These are phyloP conservation scores for Citrus mangshanensis DNA, from an alignment of 345 rosid genomes.

Conservation along the genomic window DNA sequence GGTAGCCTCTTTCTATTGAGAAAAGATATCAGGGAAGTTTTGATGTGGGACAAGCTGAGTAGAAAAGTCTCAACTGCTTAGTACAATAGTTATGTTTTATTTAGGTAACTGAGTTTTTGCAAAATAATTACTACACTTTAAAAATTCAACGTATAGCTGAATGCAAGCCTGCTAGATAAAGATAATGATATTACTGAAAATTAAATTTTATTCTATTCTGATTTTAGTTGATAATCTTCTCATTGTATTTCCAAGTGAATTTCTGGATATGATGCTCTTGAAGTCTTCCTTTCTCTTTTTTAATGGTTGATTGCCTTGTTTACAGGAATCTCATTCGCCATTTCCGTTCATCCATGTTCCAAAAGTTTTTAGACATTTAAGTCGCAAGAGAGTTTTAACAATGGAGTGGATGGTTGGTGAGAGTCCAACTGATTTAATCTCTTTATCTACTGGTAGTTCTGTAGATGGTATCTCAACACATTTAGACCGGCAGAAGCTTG, in stretches of 20 bases:
- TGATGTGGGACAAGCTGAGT: background rate
- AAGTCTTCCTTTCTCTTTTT: conserved; percentile 14
- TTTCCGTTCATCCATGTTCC: conserved; percentile 68
- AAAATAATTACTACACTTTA: background rate
- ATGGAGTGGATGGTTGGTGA: conserved; percentile 98
- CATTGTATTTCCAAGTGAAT: background rate
- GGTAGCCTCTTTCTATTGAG: background rate
- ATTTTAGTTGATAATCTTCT: conserved; percentile 5
- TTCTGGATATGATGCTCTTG: conserved; percentile 1
- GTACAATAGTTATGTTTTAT: background rate
- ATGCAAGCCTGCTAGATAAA: background rate
- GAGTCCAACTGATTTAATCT: conserved; percentile 66
- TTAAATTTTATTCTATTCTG: background rate
- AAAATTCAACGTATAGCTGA: background rate
- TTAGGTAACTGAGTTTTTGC: background rate
- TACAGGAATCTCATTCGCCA: conserved; percentile 78
- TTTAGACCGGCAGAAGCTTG: conserved; percentile 55
- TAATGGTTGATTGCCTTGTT: conserved; percentile 24
- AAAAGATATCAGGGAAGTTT: background rate
- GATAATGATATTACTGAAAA: background rate
- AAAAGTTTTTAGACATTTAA: conserved; percentile 58
- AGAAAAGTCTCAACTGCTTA: background rate
- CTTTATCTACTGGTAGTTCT: conserved; percentile 40
- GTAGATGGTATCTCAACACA: conserved; percentile 27
- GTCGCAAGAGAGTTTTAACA: conserved; percentile 79